Evolutionary conservation across 768 basidiomycete species (phyloP), one percentile per base, ranked within the genome.

Genomic region (Psilocybe sp.): DNA sequence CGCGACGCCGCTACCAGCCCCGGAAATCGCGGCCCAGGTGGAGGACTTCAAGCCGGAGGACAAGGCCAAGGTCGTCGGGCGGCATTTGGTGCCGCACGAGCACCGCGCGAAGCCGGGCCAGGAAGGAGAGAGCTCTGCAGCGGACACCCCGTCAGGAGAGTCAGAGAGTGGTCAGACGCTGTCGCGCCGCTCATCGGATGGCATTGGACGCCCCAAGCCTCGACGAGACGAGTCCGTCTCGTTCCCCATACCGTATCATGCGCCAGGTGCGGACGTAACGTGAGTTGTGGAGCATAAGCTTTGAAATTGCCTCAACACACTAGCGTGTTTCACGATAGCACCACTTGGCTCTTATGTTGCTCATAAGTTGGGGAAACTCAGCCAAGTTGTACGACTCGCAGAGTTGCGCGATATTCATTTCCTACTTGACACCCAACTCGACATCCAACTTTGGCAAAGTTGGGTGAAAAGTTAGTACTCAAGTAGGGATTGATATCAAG

Each of bases 231-330:
- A 79, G 32, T 72, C 80, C 0, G 89, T 92, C 47, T 69, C 81
- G 1, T 97, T 96, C 60, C 86, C 91, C n/a, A 85, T 96, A 39
- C 88, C 88, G 1, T 96, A 92, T 63, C 75, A 92, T 67, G 85
- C 89, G 3, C 85, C 81, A 14, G 94, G 94, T 31, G 92, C 88
- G 20, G 94, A 97, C 62, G 83, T 95, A 53, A 97, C 94, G 92
- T 94, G 75, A 74, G 92, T 80, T 39, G 34, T 46, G 34, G 31
- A 32, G 13, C 34, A 47, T n/a, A 14, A 16, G 7, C 32, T 42
- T 31, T 31, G 40, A 44, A 50, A 46, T 48, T 40, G 14, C 13
- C 14, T 32, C 39, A 36, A 39, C 16, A 34, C 41, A n/a, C 42
- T 35, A 28, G 43, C 54, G 48, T 44, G 55, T 61, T 51, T 60